Evolutionary conservation across 768 basidiomycete species (phyloP).

Genomic region (Cyclocybe cylindracea): DNA sequence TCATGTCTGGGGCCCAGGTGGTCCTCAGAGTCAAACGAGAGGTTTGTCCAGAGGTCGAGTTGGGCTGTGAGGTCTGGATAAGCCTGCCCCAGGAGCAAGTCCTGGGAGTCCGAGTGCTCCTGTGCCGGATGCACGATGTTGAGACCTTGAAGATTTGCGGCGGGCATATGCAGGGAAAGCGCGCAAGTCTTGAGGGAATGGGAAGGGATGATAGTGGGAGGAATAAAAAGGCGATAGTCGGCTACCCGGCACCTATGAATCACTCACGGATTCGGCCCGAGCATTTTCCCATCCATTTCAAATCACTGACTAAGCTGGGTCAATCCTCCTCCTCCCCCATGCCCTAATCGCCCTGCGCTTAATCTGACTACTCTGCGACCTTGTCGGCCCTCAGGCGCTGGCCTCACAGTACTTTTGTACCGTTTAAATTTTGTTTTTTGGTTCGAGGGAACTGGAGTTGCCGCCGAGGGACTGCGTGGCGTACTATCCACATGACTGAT

Average conservation of each 20-base stretch:
- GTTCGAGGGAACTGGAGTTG: no score
- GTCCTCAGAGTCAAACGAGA: slow-evolving; percentile 79
- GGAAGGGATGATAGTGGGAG: slow-evolving; percentile 8
- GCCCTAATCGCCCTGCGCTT: neutral
- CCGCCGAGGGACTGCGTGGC: no score
- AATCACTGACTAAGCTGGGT: slow-evolving; percentile 15
- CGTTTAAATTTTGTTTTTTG: no score
- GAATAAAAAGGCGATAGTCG: slow-evolving; percentile 9
- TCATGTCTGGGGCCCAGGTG: slow-evolving; percentile 39
- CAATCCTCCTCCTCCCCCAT: neutral
- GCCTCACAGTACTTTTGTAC: no score
- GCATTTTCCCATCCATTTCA: slow-evolving; percentile 10
- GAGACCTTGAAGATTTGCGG: slow-evolving; percentile 73
- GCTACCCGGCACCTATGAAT: slow-evolving; percentile 14
- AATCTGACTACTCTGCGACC: neutral
- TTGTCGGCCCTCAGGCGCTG: no score
- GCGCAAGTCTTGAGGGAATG: slow-evolving; percentile 5
- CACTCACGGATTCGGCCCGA: slow-evolving; percentile 15
- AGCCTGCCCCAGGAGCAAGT: slow-evolving; percentile 61
- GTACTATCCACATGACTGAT: no score
- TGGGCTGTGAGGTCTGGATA: slow-evolving; percentile 78
- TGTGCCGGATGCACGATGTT: slow-evolving; percentile 70
- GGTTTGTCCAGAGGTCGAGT: slow-evolving; percentile 83
- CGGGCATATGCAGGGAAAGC: slow-evolving; percentile 45
- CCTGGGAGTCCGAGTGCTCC: slow-evolving; percentile 45